Base-by-base conservation (phyloP, 202 grass and related monocot species). In the Brachypodium distachyon region DNA sequence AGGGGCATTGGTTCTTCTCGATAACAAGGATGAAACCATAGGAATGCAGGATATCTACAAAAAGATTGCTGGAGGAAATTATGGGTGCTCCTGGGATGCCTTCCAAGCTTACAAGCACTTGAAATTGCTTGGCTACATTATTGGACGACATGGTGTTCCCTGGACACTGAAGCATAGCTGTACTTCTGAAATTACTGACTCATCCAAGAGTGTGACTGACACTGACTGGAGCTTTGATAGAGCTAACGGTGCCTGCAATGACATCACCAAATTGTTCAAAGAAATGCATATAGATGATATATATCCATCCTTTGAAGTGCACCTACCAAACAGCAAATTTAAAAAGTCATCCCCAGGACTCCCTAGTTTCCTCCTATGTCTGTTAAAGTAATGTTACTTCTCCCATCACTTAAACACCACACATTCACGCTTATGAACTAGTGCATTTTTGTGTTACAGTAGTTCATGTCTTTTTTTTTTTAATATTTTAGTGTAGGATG, bases 121-220 rank as follows among this genome's bases (percentile, higher is more conserved):
- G 83, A 98, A 98, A 74, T 92, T 78, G 52, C 89, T 98, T 76
- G 91, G 96, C 3, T 98, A 92, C 77, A 84, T 98, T 67, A 68
- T 98, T 50, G 87, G 89, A 58, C 78, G 89, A 3, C 85, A 90
- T 51, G 66, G 77, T 51, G 70, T 90, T 34, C 77, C 89, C 14
- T 98, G 87, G 95, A 87, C 87, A 76, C 44, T 70, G 69, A 98
- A 81, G 70, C 54, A 78, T 77, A 46, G 29, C 18, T 34, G 40
- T 59, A 85, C 60, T 62, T 80, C 16, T 70, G 50, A 67, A 51
- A 9, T 64, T 52, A 48, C 40, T 31, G 38, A 44, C 83, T 29
- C 34, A 3, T 9, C 6, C 26, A 39, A 7, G 5, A 58, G 25
- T 78, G 34, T 32, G 28, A 6, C 21, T 37, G 56, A 56, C n/a